phyloP scores from a whole-genome alignment of 2,329 filamentous ascomycete genomes.

The Aspergillus viridinutans region DNA sequence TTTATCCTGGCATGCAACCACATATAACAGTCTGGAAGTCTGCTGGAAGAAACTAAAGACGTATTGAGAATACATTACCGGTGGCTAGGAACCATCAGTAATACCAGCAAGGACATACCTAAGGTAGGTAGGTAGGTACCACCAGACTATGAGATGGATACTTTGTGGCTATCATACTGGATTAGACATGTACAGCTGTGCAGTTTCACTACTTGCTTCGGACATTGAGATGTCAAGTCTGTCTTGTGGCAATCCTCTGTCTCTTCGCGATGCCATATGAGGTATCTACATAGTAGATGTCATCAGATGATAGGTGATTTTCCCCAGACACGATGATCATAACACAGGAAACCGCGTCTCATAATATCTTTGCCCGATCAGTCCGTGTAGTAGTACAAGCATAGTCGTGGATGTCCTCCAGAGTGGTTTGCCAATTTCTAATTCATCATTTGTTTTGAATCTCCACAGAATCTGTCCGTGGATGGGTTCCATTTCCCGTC shows the following conservation, averaged over 20 bases:
- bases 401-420: background rate
- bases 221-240: background rate
- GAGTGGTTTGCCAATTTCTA: background rate
- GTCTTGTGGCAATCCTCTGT: background rate
- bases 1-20: background rate
- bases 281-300: slow-evolving; percentile 7
- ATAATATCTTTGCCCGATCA: background rate
- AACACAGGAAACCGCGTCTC: background rate
- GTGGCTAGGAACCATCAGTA: no score
- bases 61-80: background rate
- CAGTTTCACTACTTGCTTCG: background rate
- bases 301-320: slow-evolving; percentile 15
- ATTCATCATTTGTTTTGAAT: background rate
- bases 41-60: background rate
- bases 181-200: background rate
- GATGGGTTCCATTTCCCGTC: background rate
- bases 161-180: no score
- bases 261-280: no score
- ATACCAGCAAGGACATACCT: no score
- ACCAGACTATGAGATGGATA: no score
- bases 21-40: background rate
- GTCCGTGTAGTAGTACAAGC: background rate
- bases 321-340: background rate
- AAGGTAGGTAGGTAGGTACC: no score
- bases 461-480: background rate